These are phyloP conservation scores for Houttuynia cordata DNA, from an alignment of 164 flowering plant species.

Conservation along the genomic window DNA sequence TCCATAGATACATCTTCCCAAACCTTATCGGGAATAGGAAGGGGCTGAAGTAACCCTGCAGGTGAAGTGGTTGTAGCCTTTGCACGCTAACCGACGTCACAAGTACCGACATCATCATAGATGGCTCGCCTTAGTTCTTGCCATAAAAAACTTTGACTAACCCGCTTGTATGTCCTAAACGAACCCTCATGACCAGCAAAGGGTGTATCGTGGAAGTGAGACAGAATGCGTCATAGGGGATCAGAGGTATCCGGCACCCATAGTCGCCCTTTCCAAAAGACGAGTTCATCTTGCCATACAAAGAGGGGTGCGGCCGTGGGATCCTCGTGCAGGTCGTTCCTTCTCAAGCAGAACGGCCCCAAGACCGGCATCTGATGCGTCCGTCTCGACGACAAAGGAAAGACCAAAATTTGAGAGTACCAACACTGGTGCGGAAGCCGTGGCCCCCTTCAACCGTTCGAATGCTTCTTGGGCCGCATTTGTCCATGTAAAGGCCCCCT, in stretches of 20 bases:
- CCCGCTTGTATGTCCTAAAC: background rate
- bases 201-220: background rate
- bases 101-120: background rate
- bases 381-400: background rate
- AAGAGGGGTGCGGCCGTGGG: background rate
- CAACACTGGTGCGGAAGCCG: background rate
- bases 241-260: background rate
- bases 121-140: background rate
- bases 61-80: background rate
- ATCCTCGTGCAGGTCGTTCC: background rate
- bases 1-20: constrained; percentile 9
- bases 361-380: background rate
- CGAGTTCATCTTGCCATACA: background rate
- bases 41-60: constrained; percentile 5
- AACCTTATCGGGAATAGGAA: constrained; percentile 1
- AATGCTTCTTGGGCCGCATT: background rate
- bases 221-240: background rate
- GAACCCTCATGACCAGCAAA: background rate
- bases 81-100: background rate
- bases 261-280: background rate
- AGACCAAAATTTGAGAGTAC: background rate
- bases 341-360: background rate
- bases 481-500: background rate
- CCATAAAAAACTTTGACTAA: background rate
- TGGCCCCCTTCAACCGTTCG: background rate